A percentile compares a stretch with the other conserved stretches of the same genome.
phyloP scores from a whole-genome alignment of 306 rosid genomes.

The Parietaria judaica region DNA sequence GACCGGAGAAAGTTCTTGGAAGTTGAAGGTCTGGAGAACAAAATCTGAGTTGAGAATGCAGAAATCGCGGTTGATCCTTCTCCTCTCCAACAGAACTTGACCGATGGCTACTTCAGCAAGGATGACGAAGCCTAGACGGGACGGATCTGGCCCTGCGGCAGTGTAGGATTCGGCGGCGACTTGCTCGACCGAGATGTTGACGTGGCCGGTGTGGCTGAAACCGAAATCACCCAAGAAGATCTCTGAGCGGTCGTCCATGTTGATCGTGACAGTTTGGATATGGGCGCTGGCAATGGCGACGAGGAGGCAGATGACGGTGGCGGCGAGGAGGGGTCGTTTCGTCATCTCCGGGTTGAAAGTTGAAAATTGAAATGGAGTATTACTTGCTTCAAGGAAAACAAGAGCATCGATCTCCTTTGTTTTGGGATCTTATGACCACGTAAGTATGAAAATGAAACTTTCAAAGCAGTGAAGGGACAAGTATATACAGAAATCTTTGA shows the following conservation, averaged over 20 bases:
- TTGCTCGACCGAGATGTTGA: constrained; percentile 37
- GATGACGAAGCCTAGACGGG: constrained; percentile 75
- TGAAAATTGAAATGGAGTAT: too few species aligned
- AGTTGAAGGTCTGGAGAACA: constrained; percentile 40
- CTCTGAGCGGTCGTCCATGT: constrained; percentile 62
- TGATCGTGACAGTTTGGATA: constrained; percentile 61
- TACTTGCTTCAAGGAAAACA: too few species aligned
- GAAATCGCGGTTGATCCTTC: constrained; percentile 49
- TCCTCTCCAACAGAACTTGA: constrained; percentile 77
- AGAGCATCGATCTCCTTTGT: too few species aligned
- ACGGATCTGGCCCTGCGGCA: constrained; percentile 30
- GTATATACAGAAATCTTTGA: too few species aligned
- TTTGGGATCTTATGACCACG: too few species aligned
- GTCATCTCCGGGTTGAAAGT: too few species aligned
- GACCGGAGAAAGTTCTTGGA: constrained; percentile 60
- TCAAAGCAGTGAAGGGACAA: too few species aligned
- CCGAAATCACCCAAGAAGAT: constrained; percentile 82
- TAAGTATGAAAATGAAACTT: too few species aligned
- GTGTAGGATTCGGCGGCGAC: constrained; percentile 33
- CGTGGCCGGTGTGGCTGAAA: constrained; percentile 70
- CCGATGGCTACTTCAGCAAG: constrained; percentile 66
- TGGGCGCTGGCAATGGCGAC: constrained; percentile 43
- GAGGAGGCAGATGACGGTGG: constrained; percentile 21
- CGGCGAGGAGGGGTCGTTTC: constrained; percentile 20
- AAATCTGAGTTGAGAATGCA: constrained; percentile 63